Evolutionary conservation across 2,329 filamentous ascomycete species (phyloP), one percentile per base, ranked within the genome.

Genomic region (Clonostachys rosea): DNA sequence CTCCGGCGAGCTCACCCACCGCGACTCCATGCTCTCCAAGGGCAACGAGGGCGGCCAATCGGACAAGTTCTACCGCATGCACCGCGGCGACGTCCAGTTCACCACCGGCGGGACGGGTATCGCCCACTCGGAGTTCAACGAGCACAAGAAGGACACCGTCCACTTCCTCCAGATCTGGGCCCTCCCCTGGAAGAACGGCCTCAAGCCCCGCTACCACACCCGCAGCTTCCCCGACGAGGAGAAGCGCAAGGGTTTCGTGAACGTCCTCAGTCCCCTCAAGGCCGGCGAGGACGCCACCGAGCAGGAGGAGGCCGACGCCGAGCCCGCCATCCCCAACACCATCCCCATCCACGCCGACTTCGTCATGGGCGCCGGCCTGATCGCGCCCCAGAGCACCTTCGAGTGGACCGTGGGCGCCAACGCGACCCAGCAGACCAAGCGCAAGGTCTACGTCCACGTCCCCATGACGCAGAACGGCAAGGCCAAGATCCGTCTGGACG

Each of bases 111-210:
- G 90, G 47, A 90, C 82, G 6, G 83, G 83, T 57, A 81, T 95
- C 57, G 81, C 89, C 2, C 89, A 95, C 65, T 87, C 83, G 8
- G 90, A 95, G 68, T 83, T 86, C 68, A 94, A 92, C 66, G 84
- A 94, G 67, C 83, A 89, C 62, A 63, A 70, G 46, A 68, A 76
- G 13, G 80, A 88, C 41, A 81, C 86, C 20, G 86, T 89, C 12
- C 89, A 95, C 62, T 95, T 95, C 61, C 70, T 95, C 34, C 90
- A 95, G 67, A 95, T 95, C 57, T 95, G 89, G 90, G 89, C 85
- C 2, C 72, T 89, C 44, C 89, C 89, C 0, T 91, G 89, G 79
- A 83, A 83, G 63, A 69, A 75, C 18, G 85, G 87, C 1, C 73
- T 95, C 43, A 75, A 76, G 42, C 90, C 90, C 2, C 75, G 79